Evolutionary conservation across 352 stramenopile species (phyloP).

Genomic region (Pythium chondricola): DNA sequence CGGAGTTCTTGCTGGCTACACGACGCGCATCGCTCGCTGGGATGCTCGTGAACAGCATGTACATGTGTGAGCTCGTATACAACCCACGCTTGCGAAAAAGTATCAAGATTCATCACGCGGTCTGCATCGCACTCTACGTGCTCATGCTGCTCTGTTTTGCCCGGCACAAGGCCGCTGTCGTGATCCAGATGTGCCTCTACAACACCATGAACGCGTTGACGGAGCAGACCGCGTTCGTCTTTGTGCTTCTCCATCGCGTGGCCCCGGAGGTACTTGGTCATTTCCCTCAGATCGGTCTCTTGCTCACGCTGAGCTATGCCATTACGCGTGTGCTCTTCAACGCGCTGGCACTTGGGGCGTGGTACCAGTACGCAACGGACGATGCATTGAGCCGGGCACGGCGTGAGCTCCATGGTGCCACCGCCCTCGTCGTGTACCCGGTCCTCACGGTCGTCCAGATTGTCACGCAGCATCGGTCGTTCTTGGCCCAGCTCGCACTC

Average conservation of each 20-base stretch:
- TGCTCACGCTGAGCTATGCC: not conserved
- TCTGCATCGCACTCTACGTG: not conserved
- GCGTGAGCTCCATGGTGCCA: not conserved
- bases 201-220: not conserved
- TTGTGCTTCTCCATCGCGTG: not conserved
- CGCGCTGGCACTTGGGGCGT: not conserved
- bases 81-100: not conserved
- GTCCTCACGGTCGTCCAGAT: not conserved
- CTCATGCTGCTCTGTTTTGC: not conserved
- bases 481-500: not conserved
- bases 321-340: not conserved
- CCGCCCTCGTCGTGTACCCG: not conserved
- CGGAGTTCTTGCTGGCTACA: not conserved
- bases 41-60: slow-evolving; percentile 1
- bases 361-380: not conserved
- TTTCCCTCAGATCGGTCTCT: not conserved
- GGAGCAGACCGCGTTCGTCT: not conserved
- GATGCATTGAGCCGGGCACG: not conserved
- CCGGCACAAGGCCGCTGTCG: not conserved
- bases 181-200: not conserved
- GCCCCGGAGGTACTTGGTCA: not conserved
- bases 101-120: not conserved
- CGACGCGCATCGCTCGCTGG: not conserved
- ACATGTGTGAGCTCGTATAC: not conserved
- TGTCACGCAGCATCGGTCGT: not conserved